Base-by-base conservation (phyloP, 2,329 filamentous ascomycete species). In the Periglandula ipomoeae region DNA sequence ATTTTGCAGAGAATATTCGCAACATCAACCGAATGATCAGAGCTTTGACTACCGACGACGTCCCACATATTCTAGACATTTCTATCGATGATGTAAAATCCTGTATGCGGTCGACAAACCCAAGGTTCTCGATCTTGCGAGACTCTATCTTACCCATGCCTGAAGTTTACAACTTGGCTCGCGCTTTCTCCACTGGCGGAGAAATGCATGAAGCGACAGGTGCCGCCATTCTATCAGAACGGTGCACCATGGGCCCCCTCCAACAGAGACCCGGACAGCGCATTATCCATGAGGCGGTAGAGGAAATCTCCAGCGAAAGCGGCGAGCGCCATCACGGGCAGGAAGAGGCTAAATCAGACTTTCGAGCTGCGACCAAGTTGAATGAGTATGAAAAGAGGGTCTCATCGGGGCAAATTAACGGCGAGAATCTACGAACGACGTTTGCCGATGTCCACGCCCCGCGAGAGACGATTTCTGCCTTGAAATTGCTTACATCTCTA, bases 391-490 rank as follows among this genome's bases (percentile, higher is more conserved):
- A 97, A 65, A 87, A 88, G 64, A 85, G 84, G 56, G 75, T 98
- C 7, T 71, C 95, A 41, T 78, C 80, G 3, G 89, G 91, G 9
- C 84, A 97, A 3, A 82, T 95, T 32, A 82, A 95, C 60, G 81
- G 87, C 6, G 75, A 83, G 42, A 86, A 86, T 58, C 88, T 98
- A 55, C 82, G 82, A 52, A 94, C 87, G 0, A 94, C 88, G 0
- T 98, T 97, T 61, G 75, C 79, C 22, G 87, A 95, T 62, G 85
- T 98, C 19, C 88, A 95, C 58, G 89, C 85, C 2, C 82, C 89
- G 0, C 68, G 75, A 0, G 88, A 90, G 52, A 95, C 89, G 2
- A 85, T 94, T 26, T 87, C 93, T 20, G 86, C 90, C 1, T 75
- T 98, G 48, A 89, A 91, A 63, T 88, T 89, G 5, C 76, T 97